Evolutionary conservation across 371 early-diverging fungal species (phyloP).

Genomic region (Parasitella parasitica): DNA sequence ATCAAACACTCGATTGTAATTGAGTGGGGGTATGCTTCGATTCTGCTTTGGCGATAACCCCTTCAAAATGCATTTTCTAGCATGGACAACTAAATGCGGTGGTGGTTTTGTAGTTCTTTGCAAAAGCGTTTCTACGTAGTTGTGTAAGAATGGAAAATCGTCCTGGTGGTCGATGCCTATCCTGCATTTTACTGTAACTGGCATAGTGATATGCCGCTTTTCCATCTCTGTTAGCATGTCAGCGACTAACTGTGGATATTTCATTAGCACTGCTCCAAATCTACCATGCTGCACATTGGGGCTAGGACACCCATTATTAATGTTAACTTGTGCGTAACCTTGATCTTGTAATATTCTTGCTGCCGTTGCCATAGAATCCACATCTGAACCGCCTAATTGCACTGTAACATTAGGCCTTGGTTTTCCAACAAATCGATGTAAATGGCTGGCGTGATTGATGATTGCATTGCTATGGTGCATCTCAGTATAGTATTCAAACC

Average conservation of each 20-base stretch:
- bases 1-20: slow-evolving; percentile 73
- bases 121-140: slow-evolving; percentile 56
- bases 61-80: slow-evolving; percentile 82
- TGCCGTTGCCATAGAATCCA: slow-evolving; percentile 53
- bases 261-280: slow-evolving; percentile 82
- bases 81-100: slow-evolving; percentile 79
- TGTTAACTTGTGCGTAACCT: slow-evolving; percentile 62
- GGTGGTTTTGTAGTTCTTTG: slow-evolving; percentile 28
- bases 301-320: slow-evolving; percentile 83
- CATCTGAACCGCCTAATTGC: slow-evolving; percentile 64
- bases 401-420: slow-evolving; percentile 57
- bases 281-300: slow-evolving; percentile 62
- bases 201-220: slow-evolving; percentile 41
- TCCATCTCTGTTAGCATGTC: slow-evolving; percentile 63
- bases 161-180: slow-evolving; percentile 76
- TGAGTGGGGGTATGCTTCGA: slow-evolving; percentile 77
- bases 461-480: slow-evolving; percentile 79
- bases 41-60: slow-evolving; percentile 88
- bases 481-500: slow-evolving; percentile 71
- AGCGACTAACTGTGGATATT: slow-evolving; percentile 58
- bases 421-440: slow-evolving; percentile 54
- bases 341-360: slow-evolving; percentile 48
- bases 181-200: slow-evolving; percentile 77
- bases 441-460: slow-evolving; percentile 36
- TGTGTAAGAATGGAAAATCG: slow-evolving; percentile 58